phyloP scores from a whole-genome alignment of 495 filamentous ascomycete genomes.

The Lasiosphaeria miniovina region DNA sequence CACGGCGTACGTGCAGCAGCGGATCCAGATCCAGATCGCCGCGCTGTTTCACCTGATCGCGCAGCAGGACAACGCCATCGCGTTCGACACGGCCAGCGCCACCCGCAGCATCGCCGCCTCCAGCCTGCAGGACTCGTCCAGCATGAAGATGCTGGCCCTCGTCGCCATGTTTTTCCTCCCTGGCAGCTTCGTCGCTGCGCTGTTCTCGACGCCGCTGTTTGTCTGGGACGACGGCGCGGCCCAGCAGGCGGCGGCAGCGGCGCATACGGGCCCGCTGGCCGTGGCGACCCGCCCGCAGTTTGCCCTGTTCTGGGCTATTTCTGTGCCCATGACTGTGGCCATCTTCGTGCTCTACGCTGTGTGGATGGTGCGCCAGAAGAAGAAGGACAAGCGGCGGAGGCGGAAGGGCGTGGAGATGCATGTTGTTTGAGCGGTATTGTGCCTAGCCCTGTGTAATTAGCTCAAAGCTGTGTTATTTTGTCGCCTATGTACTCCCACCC shows the following conservation, averaged over 20 bases:
- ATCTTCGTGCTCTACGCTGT: conserved; percentile 26
- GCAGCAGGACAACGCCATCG: conserved; percentile 33
- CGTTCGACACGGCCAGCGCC: conserved; percentile 26
- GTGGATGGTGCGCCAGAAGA: conserved; percentile 25
- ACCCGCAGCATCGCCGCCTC: conserved; percentile 38
- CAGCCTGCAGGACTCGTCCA: conserved; percentile 44
- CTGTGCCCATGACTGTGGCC: conserved; percentile 23
- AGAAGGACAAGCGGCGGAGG: conserved; percentile 12
- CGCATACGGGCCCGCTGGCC: conserved; percentile 1
- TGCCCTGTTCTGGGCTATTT: conserved; percentile 29
- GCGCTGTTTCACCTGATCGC: conserved; percentile 32
- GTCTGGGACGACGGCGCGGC: conserved; percentile 19
- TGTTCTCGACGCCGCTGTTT: conserved; percentile 31
- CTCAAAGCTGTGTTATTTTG: neutral
- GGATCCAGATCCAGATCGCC: conserved; percentile 32
- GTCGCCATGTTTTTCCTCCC: conserved; percentile 55
- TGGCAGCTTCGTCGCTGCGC: conserved; percentile 45
- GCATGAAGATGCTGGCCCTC: conserved; percentile 53
- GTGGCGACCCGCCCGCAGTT: conserved; percentile 26
- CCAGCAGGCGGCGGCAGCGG: neutral
- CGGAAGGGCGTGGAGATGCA: neutral
- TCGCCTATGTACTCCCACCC: neutral
- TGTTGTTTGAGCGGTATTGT: too few relatives aligned
- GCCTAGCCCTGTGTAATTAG: neutral
- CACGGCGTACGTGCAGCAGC: conserved; percentile 26